Evolutionary conservation across 257 asterid species (phyloP), one percentile per base, ranked within the genome.

Genomic region (Nicotiana noctiflora): DNA sequence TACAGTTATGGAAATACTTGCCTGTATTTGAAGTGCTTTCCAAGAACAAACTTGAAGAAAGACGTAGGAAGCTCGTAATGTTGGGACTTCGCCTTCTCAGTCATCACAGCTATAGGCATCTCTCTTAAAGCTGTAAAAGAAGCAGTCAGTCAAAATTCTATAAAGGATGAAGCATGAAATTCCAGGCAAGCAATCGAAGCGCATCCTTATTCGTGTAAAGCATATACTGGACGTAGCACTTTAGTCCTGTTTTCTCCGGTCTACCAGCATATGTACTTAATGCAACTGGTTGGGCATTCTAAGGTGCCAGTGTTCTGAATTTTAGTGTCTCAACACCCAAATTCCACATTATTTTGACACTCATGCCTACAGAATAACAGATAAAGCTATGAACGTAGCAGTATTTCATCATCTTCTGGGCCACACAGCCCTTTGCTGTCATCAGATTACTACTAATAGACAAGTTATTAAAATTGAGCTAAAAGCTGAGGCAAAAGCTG

Each of bases 1-100:
- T 7, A 25, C 27, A 57, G 60, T 57, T 72, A 12, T 18, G 21
- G 59, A 53, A 2, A 53, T 53, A 11, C 8, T 81, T 84, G 57
- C 99, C 98, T 93, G 93, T 95, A 95, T 89, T 95, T 95, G 10
- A 95, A 86, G 84, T 95, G 93, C 84, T 91, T 84, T 63, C 99
- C 99, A 12, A 95, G 98, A 56, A 93, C 96, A 66, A 93, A 89
- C 89, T 91, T 88, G 93, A 93, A 95, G 94, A 93, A 95, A 70
- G 97, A 89, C 2, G 98, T 93, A 2, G 99, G 98, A 68, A 95
- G 87, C 77, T 93, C 99, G 46, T 93, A 95, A 80, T 93, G 98
- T 78, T 95, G 98, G 81, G 91, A 77, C 85, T 95, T 93, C 5
- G 99, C 88, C 77, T 74, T 84, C 55, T 95, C 99, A 18, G 98